phyloP scores from a whole-genome alignment of 768 basidiomycete species.

The Polyporus arcularius region DNA sequence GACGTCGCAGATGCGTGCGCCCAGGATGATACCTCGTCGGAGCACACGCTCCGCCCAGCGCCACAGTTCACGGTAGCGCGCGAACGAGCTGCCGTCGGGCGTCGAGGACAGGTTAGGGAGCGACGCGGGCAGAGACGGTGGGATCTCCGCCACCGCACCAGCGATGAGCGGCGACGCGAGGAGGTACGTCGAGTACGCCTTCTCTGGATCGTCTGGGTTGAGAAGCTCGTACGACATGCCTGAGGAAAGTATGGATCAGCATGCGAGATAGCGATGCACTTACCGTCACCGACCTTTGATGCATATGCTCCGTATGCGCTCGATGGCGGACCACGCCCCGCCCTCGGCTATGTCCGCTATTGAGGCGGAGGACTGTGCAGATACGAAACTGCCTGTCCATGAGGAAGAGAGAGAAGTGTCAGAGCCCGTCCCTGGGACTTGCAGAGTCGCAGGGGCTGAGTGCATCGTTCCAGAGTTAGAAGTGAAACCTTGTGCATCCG shows the following conservation, averaged over 20 bases:
- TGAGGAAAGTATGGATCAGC: slow-evolving; percentile 28
- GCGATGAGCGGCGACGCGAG: slow-evolving; percentile 56
- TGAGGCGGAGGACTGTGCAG: slow-evolving; percentile 41
- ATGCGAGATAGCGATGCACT: background rate
- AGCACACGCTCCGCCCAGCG: slow-evolving; percentile 81
- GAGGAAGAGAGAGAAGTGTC: slow-evolving; percentile 46
- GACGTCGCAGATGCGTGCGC: slow-evolving; percentile 48
- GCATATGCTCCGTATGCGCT: slow-evolving; percentile 75
- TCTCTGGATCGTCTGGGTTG: slow-evolving; percentile 44
- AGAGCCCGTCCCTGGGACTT: slow-evolving; percentile 36
- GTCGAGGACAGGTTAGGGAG: slow-evolving; percentile 21
- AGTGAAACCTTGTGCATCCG: slow-evolving; percentile 55
- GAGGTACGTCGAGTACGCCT: slow-evolving; percentile 60
- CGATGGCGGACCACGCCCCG: slow-evolving; percentile 69
- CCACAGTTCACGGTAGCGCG: slow-evolving; percentile 78
- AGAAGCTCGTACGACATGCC: slow-evolving; percentile 79
- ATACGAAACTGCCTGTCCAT: slow-evolving; percentile 50
- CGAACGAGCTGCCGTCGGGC: slow-evolving; percentile 55
- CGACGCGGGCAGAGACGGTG: slow-evolving; percentile 29
- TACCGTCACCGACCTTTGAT: slow-evolving; percentile 60
- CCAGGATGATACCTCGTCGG: slow-evolving; percentile 76
- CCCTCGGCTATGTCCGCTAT: slow-evolving; percentile 66
- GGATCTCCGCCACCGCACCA: slow-evolving; percentile 48
- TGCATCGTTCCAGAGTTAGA: slow-evolving; percentile 45
- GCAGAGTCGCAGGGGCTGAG: slow-evolving; percentile 38